phyloP scores from a whole-genome alignment of 345 rosid genomes.

The Populus deltoides region DNA sequence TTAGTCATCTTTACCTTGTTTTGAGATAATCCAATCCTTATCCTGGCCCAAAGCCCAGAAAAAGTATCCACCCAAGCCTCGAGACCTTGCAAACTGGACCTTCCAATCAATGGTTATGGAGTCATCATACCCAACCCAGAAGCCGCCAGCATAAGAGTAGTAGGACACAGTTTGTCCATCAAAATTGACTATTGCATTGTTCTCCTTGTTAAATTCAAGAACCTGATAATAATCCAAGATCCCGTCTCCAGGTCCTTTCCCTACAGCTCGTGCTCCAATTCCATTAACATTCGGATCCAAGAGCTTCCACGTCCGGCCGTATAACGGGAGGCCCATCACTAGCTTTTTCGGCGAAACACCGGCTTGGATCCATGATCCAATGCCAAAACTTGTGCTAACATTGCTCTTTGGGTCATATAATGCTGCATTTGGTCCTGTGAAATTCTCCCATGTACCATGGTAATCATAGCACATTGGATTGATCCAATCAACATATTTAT shows the following conservation, averaged over 20 bases:
- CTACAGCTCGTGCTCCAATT: constrained; percentile 35
- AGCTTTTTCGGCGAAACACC: constrained; percentile 33
- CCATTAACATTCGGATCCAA: constrained; percentile 24
- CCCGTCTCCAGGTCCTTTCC: constrained; percentile 33
- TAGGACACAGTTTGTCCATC: constrained; percentile 24
- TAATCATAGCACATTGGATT: constrained; percentile 43
- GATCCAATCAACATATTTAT: constrained; percentile 30
- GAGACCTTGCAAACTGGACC: constrained; percentile 26
- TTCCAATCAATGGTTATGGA: constrained; percentile 20
- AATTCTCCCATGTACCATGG: constrained; percentile 39
- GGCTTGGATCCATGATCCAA: constrained; percentile 34
- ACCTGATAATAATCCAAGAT: constrained; percentile 21
- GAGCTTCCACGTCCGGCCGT: constrained; percentile 44
- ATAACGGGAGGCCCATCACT: constrained; percentile 49
- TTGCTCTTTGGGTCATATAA: constrained; percentile 23
- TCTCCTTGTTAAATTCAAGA: constrained; percentile 15
- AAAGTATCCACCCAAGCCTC: constrained; percentile 42
- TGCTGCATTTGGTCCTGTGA: constrained; percentile 34
- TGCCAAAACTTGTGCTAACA: constrained; percentile 36
- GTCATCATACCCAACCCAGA: constrained; percentile 48
- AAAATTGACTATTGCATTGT: constrained; percentile 13
- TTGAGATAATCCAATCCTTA: constrained; percentile 4
- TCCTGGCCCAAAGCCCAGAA: constrained; percentile 47
- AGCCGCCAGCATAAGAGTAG: constrained; percentile 26
- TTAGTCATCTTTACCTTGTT: background rate